Evolutionary conservation across 768 basidiomycete species (phyloP), one percentile per base, ranked within the genome.

Genomic region (Imleria badia): DNA sequence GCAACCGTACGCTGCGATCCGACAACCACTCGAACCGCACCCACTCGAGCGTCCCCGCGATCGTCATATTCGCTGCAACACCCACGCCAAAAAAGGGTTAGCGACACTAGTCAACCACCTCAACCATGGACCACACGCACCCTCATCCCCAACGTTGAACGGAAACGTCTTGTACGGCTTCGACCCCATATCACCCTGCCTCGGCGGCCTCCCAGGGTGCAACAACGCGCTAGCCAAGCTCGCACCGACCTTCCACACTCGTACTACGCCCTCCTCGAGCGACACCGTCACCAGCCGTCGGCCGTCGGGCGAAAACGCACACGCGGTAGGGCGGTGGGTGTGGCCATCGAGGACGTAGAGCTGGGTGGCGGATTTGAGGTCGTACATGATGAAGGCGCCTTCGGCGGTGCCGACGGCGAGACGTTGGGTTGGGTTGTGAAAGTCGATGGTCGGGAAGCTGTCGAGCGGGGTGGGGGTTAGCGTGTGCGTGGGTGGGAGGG

Each of bases 161-260:
- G 81, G 81, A 46, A 95, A 78, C 4, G 85, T 87, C 72, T 96
- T 98, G 78, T 83, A 98, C 1, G 97, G 93, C 45, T 89, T 81
- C 0, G 87, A 87, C 15, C 92, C 89, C 23, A 81, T 76, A 61
- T 85, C 81, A 0, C 94, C 94, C 71, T 98, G 94, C 30, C 93
- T 76, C 6, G 97, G 96, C 3, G 94, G 95, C 8, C 88, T 89
- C 2, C 95, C 95, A 2, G 91, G 86, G 66, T 86, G 86, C 67
- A 98, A 94, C 69, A 98, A 85, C 23, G 31, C 44, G 59, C 93
- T 94, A 22, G 86, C 78, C 59, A 99, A 82, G 64, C 91, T 92
- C 10, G 85, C 79, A 0, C 97, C 96, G 6, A 98, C 94, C 66
- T 98, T 98, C 97, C 97, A 99, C 14, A 96, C 91, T 13, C 93